Base-by-base conservation (phyloP, 1,284 basidiomycete genomes). In the Sporisorium reilianum region DNA sequence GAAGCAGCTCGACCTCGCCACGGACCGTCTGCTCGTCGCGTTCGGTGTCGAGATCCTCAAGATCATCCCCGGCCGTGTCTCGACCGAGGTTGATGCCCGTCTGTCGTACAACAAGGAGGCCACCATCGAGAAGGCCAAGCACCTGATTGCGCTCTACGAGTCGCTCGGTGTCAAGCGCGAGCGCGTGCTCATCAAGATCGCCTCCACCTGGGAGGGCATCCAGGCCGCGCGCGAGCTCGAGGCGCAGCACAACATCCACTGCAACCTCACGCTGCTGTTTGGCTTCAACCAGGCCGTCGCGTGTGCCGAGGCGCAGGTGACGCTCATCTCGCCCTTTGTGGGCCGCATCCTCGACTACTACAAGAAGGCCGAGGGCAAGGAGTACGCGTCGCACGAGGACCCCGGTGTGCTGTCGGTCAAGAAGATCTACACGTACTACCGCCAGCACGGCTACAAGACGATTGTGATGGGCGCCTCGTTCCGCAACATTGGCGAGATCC, bases 381-480 rank as follows among this genome's bases (percentile, higher is more conserved):
- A 84, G 74, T 82, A 80, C 79, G 57, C 69, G n/a, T 64, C 75
- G 50, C 71, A 75, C 54, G 90, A 91, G 55, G 96, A 99, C 89
- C 96, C 96, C n/a, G 96, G 96, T 89, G 96, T 99, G 78, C 86
- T 90, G 85, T 96, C 94, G 42, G 96, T 99, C 72, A 91, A 93
- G 89, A 92, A 90, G 87, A 99, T 98, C 88, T 99, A 92, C 91
- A 65, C 63, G 45, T 98, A 98, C 89, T 99, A 98, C 91, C 99
- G 99, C 89, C 94, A 97, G 87, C 90, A 99, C 88, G 90, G 90
- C 75, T 98, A 98, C 90, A 94, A 95, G 85, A 99, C 96, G 80
- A 98, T 98, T 86, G 95, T 99, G 86, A 99, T 99, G 96, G 96
- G 96, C 86, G 96, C 96, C 72, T 97, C 94, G 58, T 99, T 99